Evolutionary conservation across 169 alveolate species (phyloP).

Genomic region (Plasmodium gonderi): DNA sequence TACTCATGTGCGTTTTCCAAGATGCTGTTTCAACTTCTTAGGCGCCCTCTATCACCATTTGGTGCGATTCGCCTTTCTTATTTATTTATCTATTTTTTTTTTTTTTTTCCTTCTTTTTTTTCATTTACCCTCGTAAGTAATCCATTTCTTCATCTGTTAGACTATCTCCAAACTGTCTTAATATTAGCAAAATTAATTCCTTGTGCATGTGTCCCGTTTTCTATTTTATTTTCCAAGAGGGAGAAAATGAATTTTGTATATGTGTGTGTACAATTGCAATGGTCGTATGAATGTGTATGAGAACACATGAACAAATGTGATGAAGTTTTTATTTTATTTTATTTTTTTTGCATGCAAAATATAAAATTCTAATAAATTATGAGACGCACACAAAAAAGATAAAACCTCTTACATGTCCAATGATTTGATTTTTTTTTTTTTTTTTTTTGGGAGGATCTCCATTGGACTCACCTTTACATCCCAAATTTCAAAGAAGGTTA

Average conservation of each 20-base stretch:
- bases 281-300: too few relatives aligned
- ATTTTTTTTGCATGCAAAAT: too few relatives aligned
- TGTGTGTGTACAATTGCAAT: too few relatives aligned
- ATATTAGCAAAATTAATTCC: slow-evolving; percentile 30
- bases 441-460: background rate
- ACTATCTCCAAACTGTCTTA: slow-evolving; percentile 54
- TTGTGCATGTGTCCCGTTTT: slow-evolving; percentile 71
- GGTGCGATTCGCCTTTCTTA: background rate
- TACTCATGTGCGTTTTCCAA: too few relatives aligned
- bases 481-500: slow-evolving; percentile 69
- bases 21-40: background rate
- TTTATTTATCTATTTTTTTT: background rate
- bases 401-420: too few relatives aligned
- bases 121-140: slow-evolving; percentile 17
- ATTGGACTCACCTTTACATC: slow-evolving; percentile 28
- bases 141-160: slow-evolving; percentile 41
- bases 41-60: background rate
- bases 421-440: background rate
- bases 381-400: too few relatives aligned
- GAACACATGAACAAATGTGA: too few relatives aligned
- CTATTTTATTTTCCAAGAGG: slow-evolving; percentile 15
- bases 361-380: too few relatives aligned
- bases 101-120: background rate
- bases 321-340: too few relatives aligned
- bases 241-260: background rate